Base-by-base conservation (phyloP, 345 rosid genomes). In the Salix koriyanagi region DNA sequence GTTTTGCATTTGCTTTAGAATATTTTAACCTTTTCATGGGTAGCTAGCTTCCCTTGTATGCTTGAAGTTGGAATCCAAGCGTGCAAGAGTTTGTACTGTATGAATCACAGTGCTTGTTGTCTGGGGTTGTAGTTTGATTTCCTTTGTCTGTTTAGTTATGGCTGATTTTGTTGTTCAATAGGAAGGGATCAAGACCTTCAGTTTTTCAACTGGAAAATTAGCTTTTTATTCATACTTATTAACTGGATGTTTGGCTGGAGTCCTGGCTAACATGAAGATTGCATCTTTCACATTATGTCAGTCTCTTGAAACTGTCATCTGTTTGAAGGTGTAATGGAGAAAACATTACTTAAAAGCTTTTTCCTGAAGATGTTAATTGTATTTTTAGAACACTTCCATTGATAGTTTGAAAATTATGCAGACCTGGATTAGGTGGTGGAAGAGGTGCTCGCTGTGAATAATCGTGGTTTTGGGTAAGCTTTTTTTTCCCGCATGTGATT, bases 401-500 rank as follows among this genome's bases (percentile, higher is more conserved):
- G 28, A 80, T 44, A 23, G 28, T 54, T 80, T 54, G 72, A 56
- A 30, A 62, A 65, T 48, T 54, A 34, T 86, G 80, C 93, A 91
- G 96, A 86, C 83, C 90, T 21, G 87, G 87, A 77, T 72, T 69
- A 28, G 88, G 83, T 83, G 82, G 76, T 56, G 81, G 67, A 18
- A 83, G 87, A 78, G 85, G 78, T 62, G 61, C 77, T 70, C n/a
- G 80, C 84, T 60, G 75, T 74, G 23, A 41, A 28, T 18, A 87
- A 79, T 75, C 88, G 81, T 54, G 88, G 86, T 74, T 23, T 83
- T 81, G 82, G 89, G 93, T 91, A 72, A 83, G 87, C 76, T 69
- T n/a, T 30, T 69, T 28, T 21, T 21, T 4, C 26, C 36, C n/a
- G 5, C 9, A 8, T 2, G 18, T 2, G 18, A 54, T 42, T 58